Evolutionary conservation across 345 rosid genomes (phyloP), one percentile per base, ranked within the genome.

Genomic region (Lumnitzera racemosa): DNA sequence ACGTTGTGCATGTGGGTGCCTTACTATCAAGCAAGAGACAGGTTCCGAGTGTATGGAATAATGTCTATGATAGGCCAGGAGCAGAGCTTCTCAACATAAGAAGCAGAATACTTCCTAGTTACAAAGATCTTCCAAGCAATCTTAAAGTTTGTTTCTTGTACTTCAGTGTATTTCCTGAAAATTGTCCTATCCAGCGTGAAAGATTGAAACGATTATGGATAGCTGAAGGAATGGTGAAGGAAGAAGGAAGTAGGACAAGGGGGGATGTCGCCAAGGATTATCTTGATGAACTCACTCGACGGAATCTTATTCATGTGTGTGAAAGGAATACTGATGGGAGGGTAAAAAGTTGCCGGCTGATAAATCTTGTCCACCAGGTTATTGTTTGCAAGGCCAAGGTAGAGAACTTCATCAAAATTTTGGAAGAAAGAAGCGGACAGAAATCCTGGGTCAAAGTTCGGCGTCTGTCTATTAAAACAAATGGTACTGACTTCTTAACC

Each of bases 101-200:
- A n/a, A 58, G 50, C 13, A 49, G 25, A 20, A 31, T 66, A 12
- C 59, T 48, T 4, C 71, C 57, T 43, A 62, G 71, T 29, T 72
- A 66, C 67, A 17, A 57, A 15, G 63, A 66, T 52, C 71, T 66
- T 9, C 46, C 48, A 9, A 16, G 15, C 15, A 1, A 71, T 47
- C 66, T 46, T 36, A 66, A 51, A 49, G 49, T 23, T 12, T 66
- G 75, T 27, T 61, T 61, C 62, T 49, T 66, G 52, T 66, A 53
- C 58, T 59, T 73, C 3, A 20, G 77, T 13, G 41, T 64, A 20
- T 68, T 73, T 51, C 77, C 43, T 7, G 43, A 36, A 9, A 36
- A 36, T 36, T 36, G 1, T 36, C 11, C 43, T 9, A 36, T 36
- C 43, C 43, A 47, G 8, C 13, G 36, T 29, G 7, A 29, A 29